phyloP scores from a whole-genome alignment of 805 yeast species.

The Starmerella bombi region DNA sequence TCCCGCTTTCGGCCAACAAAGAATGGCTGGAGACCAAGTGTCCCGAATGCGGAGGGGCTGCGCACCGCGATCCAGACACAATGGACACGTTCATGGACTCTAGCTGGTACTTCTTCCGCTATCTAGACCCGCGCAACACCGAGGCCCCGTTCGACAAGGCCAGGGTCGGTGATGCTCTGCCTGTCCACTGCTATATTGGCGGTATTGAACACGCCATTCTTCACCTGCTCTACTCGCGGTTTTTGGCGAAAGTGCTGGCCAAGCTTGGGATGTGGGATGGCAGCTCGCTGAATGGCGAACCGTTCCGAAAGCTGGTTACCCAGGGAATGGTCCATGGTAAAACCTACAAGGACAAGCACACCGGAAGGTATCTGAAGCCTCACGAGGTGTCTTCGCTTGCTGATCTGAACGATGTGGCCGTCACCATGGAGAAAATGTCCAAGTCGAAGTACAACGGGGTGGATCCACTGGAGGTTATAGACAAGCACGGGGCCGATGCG shows the following conservation, averaged over 20 bases:
- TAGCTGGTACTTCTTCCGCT: conserved; percentile 90
- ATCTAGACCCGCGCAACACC: conserved; percentile 56
- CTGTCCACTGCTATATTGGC: conserved; percentile 84
- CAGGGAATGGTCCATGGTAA: conserved; percentile 98
- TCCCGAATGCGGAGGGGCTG: conserved; percentile 58
- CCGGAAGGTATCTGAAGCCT: conserved; percentile 64
- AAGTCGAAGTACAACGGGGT: conserved; percentile 92
- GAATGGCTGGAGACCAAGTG: conserved; percentile 64
- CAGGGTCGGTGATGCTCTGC: conserved; percentile 43
- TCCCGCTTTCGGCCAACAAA: conserved; percentile 54
- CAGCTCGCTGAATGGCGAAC: conserved; percentile 49
- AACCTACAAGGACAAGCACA: conserved; percentile 59
- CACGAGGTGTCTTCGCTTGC: conserved; percentile 43
- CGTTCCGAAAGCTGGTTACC: conserved; percentile 65
- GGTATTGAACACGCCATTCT: conserved; percentile 96
- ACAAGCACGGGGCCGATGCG: conserved; percentile 78
- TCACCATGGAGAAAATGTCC: conserved; percentile 85
- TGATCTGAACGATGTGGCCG: conserved; percentile 30
- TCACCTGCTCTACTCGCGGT: conserved; percentile 76
- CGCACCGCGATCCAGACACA: conserved; percentile 87
- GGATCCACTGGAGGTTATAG: conserved; percentile 69
- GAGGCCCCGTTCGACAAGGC: conserved; percentile 40
- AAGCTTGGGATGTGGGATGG: conserved; percentile 61
- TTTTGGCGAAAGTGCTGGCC: conserved; percentile 65
- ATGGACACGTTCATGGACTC: conserved; percentile 99